Base-by-base conservation (phyloP, 805 yeast species). In the Pichia cabralensis region DNA sequence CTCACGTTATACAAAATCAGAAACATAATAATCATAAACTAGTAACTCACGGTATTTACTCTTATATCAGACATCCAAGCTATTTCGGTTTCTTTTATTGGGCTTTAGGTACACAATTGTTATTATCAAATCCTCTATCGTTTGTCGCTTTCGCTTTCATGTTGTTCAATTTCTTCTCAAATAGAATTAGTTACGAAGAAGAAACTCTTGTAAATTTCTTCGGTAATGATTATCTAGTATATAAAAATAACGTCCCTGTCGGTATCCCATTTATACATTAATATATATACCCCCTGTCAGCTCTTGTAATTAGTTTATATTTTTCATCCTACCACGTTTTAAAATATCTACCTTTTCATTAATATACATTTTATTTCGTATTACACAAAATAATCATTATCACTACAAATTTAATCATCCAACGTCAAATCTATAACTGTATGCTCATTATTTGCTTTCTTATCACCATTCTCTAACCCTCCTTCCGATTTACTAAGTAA, bases 31-130 rank as follows among this genome's bases (percentile, higher is more conserved):
- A 69, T 35, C 98, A 92, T 53, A 57, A 45, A 8, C 62, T 92
- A 28, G 78, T 92, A 10, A 83, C 84, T 0, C 45, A 56, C 9
- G 97, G 96, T 0, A 60, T 89, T 3, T 92, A 89, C 55, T 38
- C 64, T 2, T 43, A 57, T 18, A 58, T 72, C 12, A 66, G 98
- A 41, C 98, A 92, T 54, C 98, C 98, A 6, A 78, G 94, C 31
- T 92, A 92, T 56, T 69, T 76, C 26, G 98, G 96, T 1, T 92
- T 81, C 54, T 88, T 76, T 50, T 76, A 85, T 73, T 92, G 97
- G 96, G 89, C 94, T 11, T 44, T 88, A 4, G 96, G 96, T 0
- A 66, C 85, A 1, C 95, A 89, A 52, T 17, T 92, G 30, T 43
- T 79, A 40, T 56, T 89, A 38, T 57, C 74, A 29, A 92, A 86